A percentile compares a stretch with the other conserved stretches of the same genome.
Conservation (phyloP, 23 red algal genomes). For the Gracilariopsis chorda region DNA sequence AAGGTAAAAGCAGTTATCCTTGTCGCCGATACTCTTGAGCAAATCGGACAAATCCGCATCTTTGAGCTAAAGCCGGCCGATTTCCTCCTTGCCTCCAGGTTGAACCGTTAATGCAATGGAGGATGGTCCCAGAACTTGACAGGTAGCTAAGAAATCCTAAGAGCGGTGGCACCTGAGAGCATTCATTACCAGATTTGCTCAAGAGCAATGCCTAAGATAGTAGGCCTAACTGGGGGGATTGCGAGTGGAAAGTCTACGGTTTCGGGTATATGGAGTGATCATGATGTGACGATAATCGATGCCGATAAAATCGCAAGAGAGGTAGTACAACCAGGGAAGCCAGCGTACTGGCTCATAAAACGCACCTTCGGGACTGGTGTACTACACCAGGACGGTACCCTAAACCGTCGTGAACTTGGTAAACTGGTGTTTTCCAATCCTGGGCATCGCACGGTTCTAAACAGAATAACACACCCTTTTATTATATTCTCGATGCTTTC, state of each 20-base stretch:
- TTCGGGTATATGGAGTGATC: conserved; percentile 32
- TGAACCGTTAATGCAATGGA: no score
- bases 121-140: no score
- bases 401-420: conserved; percentile 68
- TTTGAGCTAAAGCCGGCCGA: no score
- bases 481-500: conserved; percentile 76
- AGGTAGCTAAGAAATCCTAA: no score
- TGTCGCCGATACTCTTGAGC: no score
- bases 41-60: no score
- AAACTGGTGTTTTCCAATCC: conserved; percentile 75
- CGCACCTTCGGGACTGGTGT: conserved; percentile 43
- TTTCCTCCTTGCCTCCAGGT: no score
- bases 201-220: conserved; percentile 58
- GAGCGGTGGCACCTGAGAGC: no score
- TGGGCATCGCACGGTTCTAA: conserved; percentile 40
- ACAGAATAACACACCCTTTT: conserved; percentile 80
- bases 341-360: conserved; percentile 54
- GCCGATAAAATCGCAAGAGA: conserved; percentile 85
- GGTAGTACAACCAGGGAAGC: conserved; percentile 76
- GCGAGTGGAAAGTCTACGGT: conserved; percentile 90
- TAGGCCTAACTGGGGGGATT: conserved; percentile 93
- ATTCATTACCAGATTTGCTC: no score
- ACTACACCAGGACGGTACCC: conserved; percentile 25
- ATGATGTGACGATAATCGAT: conserved; percentile 70
- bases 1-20: no score